A percentile compares a stretch with the other conserved stretches of the same genome.
These are phyloP conservation scores for Hygrocybe coccinea DNA, from an alignment of 768 basidiomycete species.

Conservation along the genomic window DNA sequence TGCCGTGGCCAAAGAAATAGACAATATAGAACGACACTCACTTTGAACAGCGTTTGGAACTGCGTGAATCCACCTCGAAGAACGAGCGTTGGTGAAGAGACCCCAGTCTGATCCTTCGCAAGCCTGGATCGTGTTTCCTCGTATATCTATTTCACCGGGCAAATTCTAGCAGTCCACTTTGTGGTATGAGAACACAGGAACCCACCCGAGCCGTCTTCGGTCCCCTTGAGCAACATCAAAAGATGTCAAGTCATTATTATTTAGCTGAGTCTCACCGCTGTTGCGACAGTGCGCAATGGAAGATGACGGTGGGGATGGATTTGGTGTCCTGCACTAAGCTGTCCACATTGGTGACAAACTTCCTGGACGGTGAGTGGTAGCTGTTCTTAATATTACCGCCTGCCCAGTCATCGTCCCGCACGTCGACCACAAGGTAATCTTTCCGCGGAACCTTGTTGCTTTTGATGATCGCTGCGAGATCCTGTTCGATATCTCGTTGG, in stretches of 20 bases:
- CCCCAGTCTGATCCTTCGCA: slow-evolving; percentile 29
- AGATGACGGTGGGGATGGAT: slow-evolving; percentile 59
- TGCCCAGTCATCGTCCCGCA: slow-evolving; percentile 74
- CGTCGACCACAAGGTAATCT: slow-evolving; percentile 77
- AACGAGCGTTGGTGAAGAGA: slow-evolving; percentile 54
- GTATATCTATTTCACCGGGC: slow-evolving; percentile 48
- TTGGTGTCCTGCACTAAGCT: slow-evolving; percentile 56
- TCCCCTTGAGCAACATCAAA: slow-evolving; percentile 37
- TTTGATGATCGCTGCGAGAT: slow-evolving; percentile 66
- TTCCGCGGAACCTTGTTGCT: slow-evolving; percentile 52
- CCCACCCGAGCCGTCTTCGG: slow-evolving; percentile 72
- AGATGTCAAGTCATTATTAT: neutral
- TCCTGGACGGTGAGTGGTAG: slow-evolving; percentile 55
- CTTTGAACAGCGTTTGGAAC: slow-evolving; percentile 70
- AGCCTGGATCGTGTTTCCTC: slow-evolving; percentile 50
- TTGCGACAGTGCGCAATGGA: slow-evolving; percentile 78
- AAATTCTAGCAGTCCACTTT: slow-evolving; percentile 9
- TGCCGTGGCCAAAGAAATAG: neutral
- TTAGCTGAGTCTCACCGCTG: slow-evolving; percentile 48
- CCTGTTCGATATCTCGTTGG: slow-evolving; percentile 36
- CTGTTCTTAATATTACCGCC: slow-evolving; percentile 76
- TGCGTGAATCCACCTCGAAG: slow-evolving; percentile 67
- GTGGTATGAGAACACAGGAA: slow-evolving; percentile 1
- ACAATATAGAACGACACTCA: slow-evolving; percentile 18
- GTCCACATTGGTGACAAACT: slow-evolving; percentile 55